Evolutionary conservation across 1,284 basidiomycete species (phyloP).

Genomic region (Schizophyllum amplum): DNA sequence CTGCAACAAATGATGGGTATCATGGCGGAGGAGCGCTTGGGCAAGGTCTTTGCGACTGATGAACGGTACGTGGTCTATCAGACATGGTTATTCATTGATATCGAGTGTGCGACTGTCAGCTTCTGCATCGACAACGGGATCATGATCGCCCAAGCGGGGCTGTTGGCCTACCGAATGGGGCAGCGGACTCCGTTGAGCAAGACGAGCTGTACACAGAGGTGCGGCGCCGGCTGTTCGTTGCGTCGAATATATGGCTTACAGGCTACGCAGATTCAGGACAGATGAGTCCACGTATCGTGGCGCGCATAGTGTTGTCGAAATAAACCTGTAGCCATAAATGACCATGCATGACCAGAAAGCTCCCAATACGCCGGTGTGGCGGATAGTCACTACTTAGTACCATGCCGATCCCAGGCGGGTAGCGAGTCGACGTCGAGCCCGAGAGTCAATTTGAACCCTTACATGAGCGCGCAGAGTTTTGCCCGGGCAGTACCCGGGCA

Average conservation of each 20-base stretch:
- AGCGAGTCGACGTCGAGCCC: too few relatives aligned
- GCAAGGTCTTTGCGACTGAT: slow-evolving; percentile 92
- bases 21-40: slow-evolving; percentile 89
- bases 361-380: too few relatives aligned
- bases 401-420: too few relatives aligned
- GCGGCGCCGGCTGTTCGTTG: slow-evolving; percentile 11
- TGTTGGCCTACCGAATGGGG: slow-evolving; percentile 93
- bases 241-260: slow-evolving; percentile 6
- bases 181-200: slow-evolving; percentile 68
- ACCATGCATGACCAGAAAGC: too few relatives aligned
- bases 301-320: slow-evolving; percentile 35
- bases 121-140: slow-evolving; percentile 99
- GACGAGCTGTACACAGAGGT: slow-evolving; percentile 88
- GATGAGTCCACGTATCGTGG: slow-evolving; percentile 91
- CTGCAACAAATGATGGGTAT: slow-evolving; percentile 98
- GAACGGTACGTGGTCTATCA: slow-evolving; percentile 56
- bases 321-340: too few relatives aligned
- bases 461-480: too few relatives aligned
- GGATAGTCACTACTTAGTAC: too few relatives aligned
- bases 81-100: neutral
- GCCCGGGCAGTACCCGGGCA: too few relatives aligned
- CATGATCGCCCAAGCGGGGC: slow-evolving; percentile 98
- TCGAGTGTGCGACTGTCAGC: slow-evolving; percentile 31
- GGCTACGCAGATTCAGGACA: slow-evolving; percentile 67
- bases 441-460: too few relatives aligned